Evolutionary conservation across 441 rosid species (phyloP).

Genomic region (Syzygium syzygioides): DNA sequence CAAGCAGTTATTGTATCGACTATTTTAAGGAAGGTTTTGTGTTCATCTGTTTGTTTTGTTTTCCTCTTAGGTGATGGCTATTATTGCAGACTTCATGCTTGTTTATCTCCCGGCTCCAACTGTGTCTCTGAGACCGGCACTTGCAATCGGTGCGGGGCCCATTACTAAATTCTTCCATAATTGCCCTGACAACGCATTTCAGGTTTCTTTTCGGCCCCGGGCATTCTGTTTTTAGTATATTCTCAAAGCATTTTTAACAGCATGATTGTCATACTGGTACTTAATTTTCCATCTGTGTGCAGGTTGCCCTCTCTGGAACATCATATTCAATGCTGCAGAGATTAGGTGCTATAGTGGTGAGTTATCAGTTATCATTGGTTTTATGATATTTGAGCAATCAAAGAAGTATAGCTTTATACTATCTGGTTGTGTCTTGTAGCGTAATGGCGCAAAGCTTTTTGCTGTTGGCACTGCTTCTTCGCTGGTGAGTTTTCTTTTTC

Average conservation of each 20-base stretch:
- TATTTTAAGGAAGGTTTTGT: background rate
- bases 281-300: slow-evolving; percentile 17
- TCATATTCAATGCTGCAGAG: slow-evolving; percentile 81
- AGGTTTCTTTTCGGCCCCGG: slow-evolving; percentile 32
- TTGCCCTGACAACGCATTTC: slow-evolving; percentile 88
- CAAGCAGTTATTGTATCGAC: background rate
- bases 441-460: slow-evolving; percentile 86
- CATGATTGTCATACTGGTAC: background rate
- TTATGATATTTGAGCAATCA: background rate
- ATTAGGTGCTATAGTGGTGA: slow-evolving; percentile 83
- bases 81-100: slow-evolving; percentile 97
- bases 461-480: slow-evolving; percentile 93
- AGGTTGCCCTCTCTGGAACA: slow-evolving; percentile 84
- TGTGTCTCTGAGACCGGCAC: slow-evolving; percentile 71
- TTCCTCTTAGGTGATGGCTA: slow-evolving; percentile 69
- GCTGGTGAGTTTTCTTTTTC: slow-evolving; percentile 40
- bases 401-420: background rate
- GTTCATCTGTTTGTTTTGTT: background rate
- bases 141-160: slow-evolving; percentile 49
- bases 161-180: slow-evolving; percentile 65
- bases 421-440: slow-evolving; percentile 39
- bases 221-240: background rate
- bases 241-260: background rate
- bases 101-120: slow-evolving; percentile 98
- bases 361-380: background rate